Evolutionary conservation across 148 eudicot genomes (phyloP).

Genomic region (Chenopodium formosanum): DNA sequence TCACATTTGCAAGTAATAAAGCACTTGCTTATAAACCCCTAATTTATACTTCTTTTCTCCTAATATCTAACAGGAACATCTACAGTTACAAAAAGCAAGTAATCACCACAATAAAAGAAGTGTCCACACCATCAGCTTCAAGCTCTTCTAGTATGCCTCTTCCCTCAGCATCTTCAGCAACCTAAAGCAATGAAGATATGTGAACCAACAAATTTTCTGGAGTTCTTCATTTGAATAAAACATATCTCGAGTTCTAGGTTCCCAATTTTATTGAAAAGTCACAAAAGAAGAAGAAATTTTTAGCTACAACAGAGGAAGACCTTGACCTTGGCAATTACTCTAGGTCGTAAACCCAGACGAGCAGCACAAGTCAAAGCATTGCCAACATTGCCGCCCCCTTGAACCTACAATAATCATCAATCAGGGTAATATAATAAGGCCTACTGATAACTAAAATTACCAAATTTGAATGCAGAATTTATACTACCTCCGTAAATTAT

Average conservation of each 20-base stretch:
- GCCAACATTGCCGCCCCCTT: conserved; percentile 60
- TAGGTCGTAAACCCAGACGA: conserved; percentile 45
- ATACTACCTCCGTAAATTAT: too few relatives aligned
- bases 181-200: conserved; percentile 36
- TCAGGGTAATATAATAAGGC: background rate
- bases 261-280: background rate
- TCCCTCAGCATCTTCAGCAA: conserved; percentile 85
- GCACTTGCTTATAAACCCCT: background rate
- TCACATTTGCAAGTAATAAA: background rate
- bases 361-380: conserved; percentile 57
- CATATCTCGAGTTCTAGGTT: background rate
- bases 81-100: background rate
- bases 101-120: conserved; percentile 73
- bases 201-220: background rate
- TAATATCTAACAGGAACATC: background rate
- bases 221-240: too few relatives aligned
- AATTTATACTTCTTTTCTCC: too few relatives aligned
- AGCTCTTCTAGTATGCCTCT: conserved; percentile 73
- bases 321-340: conserved; percentile 46
- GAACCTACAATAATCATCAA: conserved; percentile 30
- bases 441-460: background rate
- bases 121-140: conserved; percentile 77
- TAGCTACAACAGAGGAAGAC: background rate
- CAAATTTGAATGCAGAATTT: background rate
- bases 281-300: background rate